Conservation (phyloP, 306 rosid species). For the Trifolium subterraneum region DNA sequence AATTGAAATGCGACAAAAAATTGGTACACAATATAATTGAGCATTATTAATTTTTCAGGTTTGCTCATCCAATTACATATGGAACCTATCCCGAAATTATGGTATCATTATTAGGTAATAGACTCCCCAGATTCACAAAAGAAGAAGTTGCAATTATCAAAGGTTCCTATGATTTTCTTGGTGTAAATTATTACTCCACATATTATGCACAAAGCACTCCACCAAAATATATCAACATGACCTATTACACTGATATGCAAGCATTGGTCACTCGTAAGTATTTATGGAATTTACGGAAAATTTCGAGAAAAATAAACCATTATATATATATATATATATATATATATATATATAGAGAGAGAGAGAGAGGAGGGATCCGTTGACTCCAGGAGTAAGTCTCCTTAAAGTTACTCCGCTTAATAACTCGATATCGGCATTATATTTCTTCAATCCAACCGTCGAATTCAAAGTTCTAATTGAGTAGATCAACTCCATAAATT, state of each 20-base stretch:
- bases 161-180: constrained; percentile 66
- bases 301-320: background rate
- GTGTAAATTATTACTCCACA: constrained; percentile 65
- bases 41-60: constrained; percentile 42
- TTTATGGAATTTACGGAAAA: background rate
- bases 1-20: too few species aligned
- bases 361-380: too few species aligned
- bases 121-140: constrained; percentile 62
- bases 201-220: constrained; percentile 47
- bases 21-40: background rate
- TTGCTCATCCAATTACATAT: constrained; percentile 53
- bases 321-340: too few species aligned
- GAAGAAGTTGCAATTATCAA: constrained; percentile 40
- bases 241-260: constrained; percentile 46
- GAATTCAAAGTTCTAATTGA: too few species aligned
- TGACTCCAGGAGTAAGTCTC: too few species aligned
- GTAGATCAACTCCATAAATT: too few species aligned
- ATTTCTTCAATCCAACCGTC: too few species aligned
- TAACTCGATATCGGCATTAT: too few species aligned
- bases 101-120: constrained; percentile 49
- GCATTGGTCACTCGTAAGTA: constrained; percentile 49
- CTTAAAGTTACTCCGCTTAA: too few species aligned
- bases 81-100: constrained; percentile 65
- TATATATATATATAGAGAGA: too few species aligned
- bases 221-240: constrained; percentile 33